Conservation (phyloP, 2,329 filamentous ascomycete species). For the Aspergillus sp. region DNA sequence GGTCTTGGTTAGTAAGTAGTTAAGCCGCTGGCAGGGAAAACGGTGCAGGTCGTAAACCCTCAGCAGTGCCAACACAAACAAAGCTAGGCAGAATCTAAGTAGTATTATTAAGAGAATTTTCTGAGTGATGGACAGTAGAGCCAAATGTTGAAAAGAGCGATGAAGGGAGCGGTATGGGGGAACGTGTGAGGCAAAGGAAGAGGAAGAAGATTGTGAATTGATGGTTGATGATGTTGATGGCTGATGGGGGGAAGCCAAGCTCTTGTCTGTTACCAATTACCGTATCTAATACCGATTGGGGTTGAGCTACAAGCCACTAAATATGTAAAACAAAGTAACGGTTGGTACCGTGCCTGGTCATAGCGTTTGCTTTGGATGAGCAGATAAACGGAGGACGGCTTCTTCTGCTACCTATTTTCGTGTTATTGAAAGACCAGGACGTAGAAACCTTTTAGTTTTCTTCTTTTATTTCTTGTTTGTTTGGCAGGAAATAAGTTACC, state of each 20-base stretch:
- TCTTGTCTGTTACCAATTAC: neutral
- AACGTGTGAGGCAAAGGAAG: constrained; percentile 7
- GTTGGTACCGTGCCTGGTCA: constrained; percentile 2
- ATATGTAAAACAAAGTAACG: neutral
- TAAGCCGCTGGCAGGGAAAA: constrained; percentile 26
- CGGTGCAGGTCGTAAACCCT: constrained; percentile 43
- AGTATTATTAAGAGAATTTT: neutral
- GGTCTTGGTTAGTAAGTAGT: constrained; percentile 21
- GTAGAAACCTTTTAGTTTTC: neutral
- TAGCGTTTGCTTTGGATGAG: neutral
- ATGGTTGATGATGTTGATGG: constrained; percentile 7
- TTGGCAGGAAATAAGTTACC: neutral
- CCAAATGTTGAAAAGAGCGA: constrained; percentile 1
- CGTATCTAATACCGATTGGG: neutral
- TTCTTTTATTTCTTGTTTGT: neutral
- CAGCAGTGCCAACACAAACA: constrained; percentile 20
- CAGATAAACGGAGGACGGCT: neutral
- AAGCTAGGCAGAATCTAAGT: neutral
- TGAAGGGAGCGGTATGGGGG: constrained; percentile 8
- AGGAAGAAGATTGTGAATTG: constrained; percentile 26
- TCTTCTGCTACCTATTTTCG: neutral
- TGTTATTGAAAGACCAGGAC: neutral
- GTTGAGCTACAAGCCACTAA: neutral
- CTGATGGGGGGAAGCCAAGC: constrained; percentile 7
- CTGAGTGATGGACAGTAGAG: neutral